These are phyloP conservation scores for Marchantia paleacea DNA, from an alignment of 225 moss, liverwort and hornwort species.

Conservation along the genomic window DNA sequence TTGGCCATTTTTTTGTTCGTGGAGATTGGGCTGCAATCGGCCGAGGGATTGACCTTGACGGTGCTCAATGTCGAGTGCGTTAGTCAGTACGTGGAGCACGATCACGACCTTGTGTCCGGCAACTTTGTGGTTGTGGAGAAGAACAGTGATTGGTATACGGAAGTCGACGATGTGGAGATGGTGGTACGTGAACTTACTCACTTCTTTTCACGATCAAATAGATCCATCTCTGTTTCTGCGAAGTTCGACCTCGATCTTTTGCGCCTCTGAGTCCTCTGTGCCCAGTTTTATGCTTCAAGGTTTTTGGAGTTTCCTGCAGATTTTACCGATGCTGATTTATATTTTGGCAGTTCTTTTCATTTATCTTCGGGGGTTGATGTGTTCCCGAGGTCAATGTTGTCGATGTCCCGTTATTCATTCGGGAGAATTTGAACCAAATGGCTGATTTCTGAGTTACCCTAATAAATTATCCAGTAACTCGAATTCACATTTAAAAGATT, in stretches of 20 bases:
- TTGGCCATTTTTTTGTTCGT: slow-evolving; percentile 8
- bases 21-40: slow-evolving; percentile 37
- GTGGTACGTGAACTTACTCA: slow-evolving; percentile 41
- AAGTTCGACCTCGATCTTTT: not conserved
- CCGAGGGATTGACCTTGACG: slow-evolving; percentile 52
- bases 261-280: not conserved
- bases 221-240: not conserved
- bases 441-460: too few relatives aligned
- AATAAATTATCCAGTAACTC: too few relatives aligned
- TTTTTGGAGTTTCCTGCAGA: not conserved
- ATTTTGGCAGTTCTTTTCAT: too few relatives aligned
- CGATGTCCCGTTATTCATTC: too few relatives aligned
- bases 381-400: too few relatives aligned
- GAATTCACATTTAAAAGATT: too few relatives aligned
- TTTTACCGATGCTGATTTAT: not conserved
- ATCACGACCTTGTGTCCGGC: slow-evolving; percentile 60
- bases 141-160: slow-evolving; percentile 44
- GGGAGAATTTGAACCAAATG: too few relatives aligned
- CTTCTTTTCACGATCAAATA: not conserved
- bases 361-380: too few relatives aligned
- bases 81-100: slow-evolving; percentile 57
- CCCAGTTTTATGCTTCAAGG: not conserved
- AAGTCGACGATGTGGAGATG: slow-evolving; percentile 74
- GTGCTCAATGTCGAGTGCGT: slow-evolving; percentile 63
- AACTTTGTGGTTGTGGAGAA: slow-evolving; percentile 78